Evolutionary conservation across 208 protist species (phyloP), one percentile per base, ranked within the genome.

Genomic region (Leishmania guyanensis): DNA sequence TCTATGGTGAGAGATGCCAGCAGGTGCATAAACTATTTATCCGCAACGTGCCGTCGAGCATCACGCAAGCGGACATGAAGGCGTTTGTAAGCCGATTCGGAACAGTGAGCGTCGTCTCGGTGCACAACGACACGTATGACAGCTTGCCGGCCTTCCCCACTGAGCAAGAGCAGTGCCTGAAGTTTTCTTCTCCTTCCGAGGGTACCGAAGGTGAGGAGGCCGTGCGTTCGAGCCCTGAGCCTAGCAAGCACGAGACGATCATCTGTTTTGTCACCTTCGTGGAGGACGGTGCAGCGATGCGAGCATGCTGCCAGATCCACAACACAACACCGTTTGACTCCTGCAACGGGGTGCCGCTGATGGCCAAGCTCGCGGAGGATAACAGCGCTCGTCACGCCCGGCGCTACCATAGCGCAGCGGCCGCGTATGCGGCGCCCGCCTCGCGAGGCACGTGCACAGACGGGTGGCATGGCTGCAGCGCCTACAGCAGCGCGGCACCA

Each of bases 1-100:
- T 92, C 6, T 87, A 93, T 58, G 89, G 91, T 29, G 86, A 95
- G 69, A 89, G 86, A 48, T 85, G 88, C 20, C 80, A 72, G 51
- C 64, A 85, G 68, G 92, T 88, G 12, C 83, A 83, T n/a, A 97
- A 97, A 80, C 75, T 97, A 5, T 97, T 97, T 74, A 80, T 97
- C 10, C 90, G 93, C 51, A 97, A 97, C 73, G 89, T 97, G 33
- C 93, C 93, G 12, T 58, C 83, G 16, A 81, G 87, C 29, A 84
- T 96, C 2, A 88, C 80, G 5, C 60, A 77, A 2, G 79, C 54
- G 12, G 83, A 86, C 33, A 79, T 96, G 78, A 69, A 66, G 22
- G 46, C 50, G 5, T 74, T 93, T 48, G 87, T 93, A 46, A 75
- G 51, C 9, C 33, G 29, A 17, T 93, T 87, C 74, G 93, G 93